Percentiles rank a stretch among this genome's conserved stretches.
Conservation (phyloP, 2,329 filamentous ascomycete species). For the Verticillium isaacii region DNA sequence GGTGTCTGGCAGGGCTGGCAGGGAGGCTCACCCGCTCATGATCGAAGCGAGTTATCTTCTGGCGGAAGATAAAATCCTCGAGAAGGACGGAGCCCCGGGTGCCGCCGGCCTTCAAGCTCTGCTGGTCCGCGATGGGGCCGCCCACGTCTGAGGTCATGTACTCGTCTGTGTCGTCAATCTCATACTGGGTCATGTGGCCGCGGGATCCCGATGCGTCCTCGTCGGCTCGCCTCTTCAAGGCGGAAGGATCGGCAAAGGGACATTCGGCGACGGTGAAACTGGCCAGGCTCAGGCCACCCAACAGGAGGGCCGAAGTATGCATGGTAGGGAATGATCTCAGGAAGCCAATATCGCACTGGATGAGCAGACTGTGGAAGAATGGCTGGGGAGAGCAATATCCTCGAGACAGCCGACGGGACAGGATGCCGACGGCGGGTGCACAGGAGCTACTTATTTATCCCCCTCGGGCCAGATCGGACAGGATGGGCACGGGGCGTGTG, state of each 20-base stretch:
- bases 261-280: constrained; percentile 19
- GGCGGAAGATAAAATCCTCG: constrained; percentile 68
- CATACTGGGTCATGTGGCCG: constrained; percentile 26
- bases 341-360: too few relatives aligned
- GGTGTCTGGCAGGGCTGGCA: too few relatives aligned
- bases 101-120: constrained; percentile 60
- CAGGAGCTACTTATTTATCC: background rate
- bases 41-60: constrained; percentile 68
- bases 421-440: background rate
- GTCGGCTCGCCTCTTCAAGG: constrained; percentile 17
- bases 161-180: constrained; percentile 42
- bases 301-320: constrained; percentile 6
- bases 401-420: background rate
- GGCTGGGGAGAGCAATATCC: background rate
- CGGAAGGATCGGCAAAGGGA: constrained; percentile 24
- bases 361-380: background rate
- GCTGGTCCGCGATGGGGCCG: constrained; percentile 62
- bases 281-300: constrained; percentile 19
- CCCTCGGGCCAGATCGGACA: background rate
- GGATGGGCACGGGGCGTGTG: background rate
- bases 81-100: constrained; percentile 62
- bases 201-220: constrained; percentile 19
- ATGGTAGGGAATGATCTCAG: background rate
- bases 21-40: constrained; percentile 56
- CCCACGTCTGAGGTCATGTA: constrained; percentile 64